phyloP scores from a whole-genome alignment of 2,329 filamentous ascomycete species.

The Claviceps humidiphila region DNA sequence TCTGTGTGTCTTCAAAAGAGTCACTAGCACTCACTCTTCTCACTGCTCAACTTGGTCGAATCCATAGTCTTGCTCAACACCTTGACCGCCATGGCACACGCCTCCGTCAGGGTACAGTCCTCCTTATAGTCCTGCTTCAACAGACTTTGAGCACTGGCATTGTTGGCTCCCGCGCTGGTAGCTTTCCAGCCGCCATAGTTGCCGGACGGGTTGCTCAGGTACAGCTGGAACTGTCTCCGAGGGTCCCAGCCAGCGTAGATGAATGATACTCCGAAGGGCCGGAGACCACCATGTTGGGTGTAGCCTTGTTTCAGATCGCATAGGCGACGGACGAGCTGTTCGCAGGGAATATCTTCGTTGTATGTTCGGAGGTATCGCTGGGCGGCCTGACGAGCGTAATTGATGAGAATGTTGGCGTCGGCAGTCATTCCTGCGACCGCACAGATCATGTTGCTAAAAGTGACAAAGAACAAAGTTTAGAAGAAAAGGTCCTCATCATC shows the following conservation, averaged over 20 bases:
- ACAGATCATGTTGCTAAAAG: conserved; percentile 92
- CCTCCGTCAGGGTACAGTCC: conserved; percentile 90
- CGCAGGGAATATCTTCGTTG: conserved; percentile 99
- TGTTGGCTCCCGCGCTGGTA: conserved; percentile 94
- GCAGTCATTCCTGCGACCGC: conserved; percentile 98
- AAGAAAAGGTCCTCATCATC: background rate
- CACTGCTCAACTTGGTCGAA: conserved; percentile 93
- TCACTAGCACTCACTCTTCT: conserved; percentile 71
- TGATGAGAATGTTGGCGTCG: conserved; percentile 99
- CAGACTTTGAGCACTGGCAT: conserved; percentile 90
- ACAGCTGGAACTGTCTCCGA: conserved; percentile 93
- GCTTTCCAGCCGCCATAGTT: conserved; percentile 99
- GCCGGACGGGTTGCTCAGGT: conserved; percentile 95
- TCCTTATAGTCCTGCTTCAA: conserved; percentile 99
- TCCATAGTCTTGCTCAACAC: conserved; percentile 99
- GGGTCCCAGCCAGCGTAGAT: conserved; percentile 98
- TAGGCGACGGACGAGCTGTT: conserved; percentile 90
- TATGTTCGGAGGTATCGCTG: conserved; percentile 97
- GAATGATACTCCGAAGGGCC: conserved; percentile 96
- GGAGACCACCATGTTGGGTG: conserved; percentile 95
- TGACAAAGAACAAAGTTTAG: background rate
- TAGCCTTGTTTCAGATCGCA: conserved; percentile 99
- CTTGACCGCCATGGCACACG: conserved; percentile 94
- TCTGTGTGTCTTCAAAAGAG: background rate
- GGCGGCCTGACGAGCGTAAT: conserved; percentile 93